These are phyloP conservation scores for Xylariales sp. DNA, from an alignment of 2,329 filamentous ascomycete genomes.

Conservation along the genomic window DNA sequence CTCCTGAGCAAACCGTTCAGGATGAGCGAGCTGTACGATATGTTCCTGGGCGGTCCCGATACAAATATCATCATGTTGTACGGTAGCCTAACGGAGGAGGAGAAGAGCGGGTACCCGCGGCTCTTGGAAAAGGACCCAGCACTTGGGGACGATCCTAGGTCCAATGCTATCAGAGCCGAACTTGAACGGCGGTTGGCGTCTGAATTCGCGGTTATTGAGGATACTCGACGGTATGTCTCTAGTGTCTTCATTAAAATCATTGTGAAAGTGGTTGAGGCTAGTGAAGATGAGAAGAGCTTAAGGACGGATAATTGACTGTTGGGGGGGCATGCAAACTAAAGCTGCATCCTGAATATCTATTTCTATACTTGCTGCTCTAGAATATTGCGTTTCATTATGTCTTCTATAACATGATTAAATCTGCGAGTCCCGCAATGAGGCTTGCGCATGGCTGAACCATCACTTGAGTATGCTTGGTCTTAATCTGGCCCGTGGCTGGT, in stretches of 20 bases:
- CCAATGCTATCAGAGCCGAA: constrained; percentile 21
- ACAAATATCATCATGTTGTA: constrained; percentile 22
- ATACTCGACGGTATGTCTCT: neutral
- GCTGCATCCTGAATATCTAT: neutral
- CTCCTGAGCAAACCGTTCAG: neutral
- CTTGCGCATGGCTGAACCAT: too few relatives aligned
- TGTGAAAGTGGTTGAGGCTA: constrained; percentile 16
- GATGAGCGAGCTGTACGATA: constrained; percentile 4
- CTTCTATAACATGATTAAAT: neutral
- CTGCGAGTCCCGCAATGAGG: neutral
- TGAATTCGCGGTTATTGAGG: neutral
- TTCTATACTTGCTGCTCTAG: neutral
- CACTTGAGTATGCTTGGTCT: too few relatives aligned
- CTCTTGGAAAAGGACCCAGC: neutral
- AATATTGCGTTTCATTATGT: neutral
- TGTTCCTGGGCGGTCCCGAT: constrained; percentile 18
- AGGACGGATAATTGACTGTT: neutral
- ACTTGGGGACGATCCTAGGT: constrained; percentile 17
- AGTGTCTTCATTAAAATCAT: constrained; percentile 1
- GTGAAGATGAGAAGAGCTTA: neutral
- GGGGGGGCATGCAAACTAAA: neutral
- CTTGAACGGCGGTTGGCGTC: neutral
- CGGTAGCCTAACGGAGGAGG: constrained; percentile 13
- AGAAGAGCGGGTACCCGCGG: constrained; percentile 30
- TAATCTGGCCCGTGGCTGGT: too few relatives aligned